Evolutionary conservation across 257 asterid genomes (phyloP).

Genomic region (Cruciata laevipes): DNA sequence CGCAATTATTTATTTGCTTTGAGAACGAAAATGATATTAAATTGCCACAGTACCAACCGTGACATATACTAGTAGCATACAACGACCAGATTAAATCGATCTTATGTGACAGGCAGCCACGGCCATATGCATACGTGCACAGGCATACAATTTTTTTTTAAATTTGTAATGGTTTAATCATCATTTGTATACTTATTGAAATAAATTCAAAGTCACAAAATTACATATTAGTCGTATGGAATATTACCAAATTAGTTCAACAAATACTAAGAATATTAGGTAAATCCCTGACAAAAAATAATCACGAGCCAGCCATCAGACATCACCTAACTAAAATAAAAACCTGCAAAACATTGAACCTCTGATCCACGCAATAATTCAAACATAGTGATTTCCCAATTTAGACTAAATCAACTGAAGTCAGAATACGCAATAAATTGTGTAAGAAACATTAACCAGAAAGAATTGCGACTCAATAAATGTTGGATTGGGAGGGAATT

Average conservation of each 20-base stretch:
- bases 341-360: not conserved
- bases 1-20: not conserved
- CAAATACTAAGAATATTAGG: not conserved
- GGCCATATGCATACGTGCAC: too few species aligned
- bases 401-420: not conserved
- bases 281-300: not conserved
- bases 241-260: not conserved
- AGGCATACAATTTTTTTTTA: too few species aligned
- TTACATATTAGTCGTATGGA: not conserved
- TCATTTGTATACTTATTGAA: not conserved
- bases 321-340: not conserved
- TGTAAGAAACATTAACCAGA: not conserved
- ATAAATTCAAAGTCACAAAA: not conserved
- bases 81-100: not conserved
- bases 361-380: not conserved
- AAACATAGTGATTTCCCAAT: not conserved
- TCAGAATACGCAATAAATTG: not conserved
- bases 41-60: not conserved
- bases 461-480: conserved; percentile 1
- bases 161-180: too few species aligned
- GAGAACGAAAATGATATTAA: not conserved
- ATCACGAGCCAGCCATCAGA: not conserved
- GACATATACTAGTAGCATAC: not conserved
- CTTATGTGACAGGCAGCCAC: not conserved
- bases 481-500: conserved; percentile 7